A percentile compares a stretch with the other conserved stretches of the same genome.
Conservation (phyloP, 2,329 filamentous ascomycete genomes). For the Colletotrichum horii region DNA sequence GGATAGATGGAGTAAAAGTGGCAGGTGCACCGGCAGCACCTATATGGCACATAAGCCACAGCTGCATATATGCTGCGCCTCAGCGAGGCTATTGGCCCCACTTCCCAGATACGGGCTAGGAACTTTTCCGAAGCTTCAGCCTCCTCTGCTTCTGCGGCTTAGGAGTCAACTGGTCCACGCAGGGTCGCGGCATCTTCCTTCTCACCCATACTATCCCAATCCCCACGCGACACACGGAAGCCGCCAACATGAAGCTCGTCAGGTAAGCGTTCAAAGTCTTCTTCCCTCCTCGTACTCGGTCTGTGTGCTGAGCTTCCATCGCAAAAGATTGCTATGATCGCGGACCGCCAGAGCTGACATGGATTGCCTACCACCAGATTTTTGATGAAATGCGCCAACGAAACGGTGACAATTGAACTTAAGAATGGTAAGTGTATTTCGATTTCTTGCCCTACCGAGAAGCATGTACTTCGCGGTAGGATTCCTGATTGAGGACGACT, state of each 20-base stretch:
- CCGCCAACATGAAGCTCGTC: slow-evolving; percentile 89
- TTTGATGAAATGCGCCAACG: slow-evolving; percentile 98
- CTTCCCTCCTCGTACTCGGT: slow-evolving; percentile 29
- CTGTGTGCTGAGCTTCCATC: slow-evolving; percentile 11
- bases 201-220: background rate
- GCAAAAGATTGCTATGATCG: background rate
- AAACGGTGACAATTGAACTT: slow-evolving; percentile 97
- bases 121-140: slow-evolving; percentile 21
- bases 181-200: background rate
- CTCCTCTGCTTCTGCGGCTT: background rate
- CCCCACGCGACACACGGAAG: background rate
- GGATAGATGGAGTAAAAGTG: background rate
- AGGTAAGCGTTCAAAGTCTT: slow-evolving; percentile 65
- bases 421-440: slow-evolving; percentile 78
- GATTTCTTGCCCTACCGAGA: background rate
- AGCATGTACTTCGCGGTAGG: background rate
- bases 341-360: slow-evolving; percentile 31
- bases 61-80: background rate
- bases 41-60: background rate
- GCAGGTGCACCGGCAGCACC: background rate
- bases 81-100: background rate
- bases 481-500: background rate
- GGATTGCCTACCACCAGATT: slow-evolving; percentile 65
- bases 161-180: background rate
- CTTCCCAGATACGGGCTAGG: slow-evolving; percentile 16